Conservation (phyloP, 257 asterid species). For the Coffea canephora region DNA sequence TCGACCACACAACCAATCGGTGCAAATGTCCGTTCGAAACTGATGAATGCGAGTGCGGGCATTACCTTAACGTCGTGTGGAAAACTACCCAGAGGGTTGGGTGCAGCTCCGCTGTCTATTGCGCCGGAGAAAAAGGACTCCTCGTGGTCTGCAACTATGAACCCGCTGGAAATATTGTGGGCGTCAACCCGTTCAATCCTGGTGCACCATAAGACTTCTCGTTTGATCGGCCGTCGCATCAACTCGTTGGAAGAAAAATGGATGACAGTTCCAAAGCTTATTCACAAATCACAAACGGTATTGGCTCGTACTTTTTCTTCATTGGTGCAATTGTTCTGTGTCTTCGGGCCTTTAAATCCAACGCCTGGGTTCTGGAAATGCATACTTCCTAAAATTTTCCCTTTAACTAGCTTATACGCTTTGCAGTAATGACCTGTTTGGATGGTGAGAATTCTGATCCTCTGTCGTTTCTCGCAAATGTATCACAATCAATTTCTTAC, state of each 20-base stretch:
- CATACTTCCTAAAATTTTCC: not conserved
- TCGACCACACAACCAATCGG: conserved; percentile 20
- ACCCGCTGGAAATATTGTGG: conserved; percentile 43
- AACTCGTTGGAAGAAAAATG: not conserved
- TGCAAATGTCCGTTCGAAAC: conserved; percentile 47
- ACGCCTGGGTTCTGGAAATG: not conserved
- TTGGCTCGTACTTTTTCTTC: not conserved
- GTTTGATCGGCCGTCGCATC: not conserved
- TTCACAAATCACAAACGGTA: not conserved
- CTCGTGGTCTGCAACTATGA: conserved; percentile 49
- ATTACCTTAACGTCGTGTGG: conserved; percentile 54
- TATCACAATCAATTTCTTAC: not conserved
- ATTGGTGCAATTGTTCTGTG: not conserved
- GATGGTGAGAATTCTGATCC: not conserved
- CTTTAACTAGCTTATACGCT: not conserved
- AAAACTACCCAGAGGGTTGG: conserved; percentile 44
- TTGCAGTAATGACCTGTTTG: not conserved
- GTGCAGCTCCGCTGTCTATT: conserved; percentile 58
- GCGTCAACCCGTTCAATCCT: conserved; percentile 40
- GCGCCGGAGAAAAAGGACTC: conserved; percentile 45
- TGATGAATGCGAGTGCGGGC: conserved; percentile 68
- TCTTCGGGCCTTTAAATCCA: not conserved
- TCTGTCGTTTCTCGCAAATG: not conserved
- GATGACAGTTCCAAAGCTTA: not conserved
- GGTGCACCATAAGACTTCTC: not conserved